Evolutionary conservation across 208 protist species (phyloP), one percentile per base, ranked within the genome.

Genomic region (Angomonas ambiguus): DNA sequence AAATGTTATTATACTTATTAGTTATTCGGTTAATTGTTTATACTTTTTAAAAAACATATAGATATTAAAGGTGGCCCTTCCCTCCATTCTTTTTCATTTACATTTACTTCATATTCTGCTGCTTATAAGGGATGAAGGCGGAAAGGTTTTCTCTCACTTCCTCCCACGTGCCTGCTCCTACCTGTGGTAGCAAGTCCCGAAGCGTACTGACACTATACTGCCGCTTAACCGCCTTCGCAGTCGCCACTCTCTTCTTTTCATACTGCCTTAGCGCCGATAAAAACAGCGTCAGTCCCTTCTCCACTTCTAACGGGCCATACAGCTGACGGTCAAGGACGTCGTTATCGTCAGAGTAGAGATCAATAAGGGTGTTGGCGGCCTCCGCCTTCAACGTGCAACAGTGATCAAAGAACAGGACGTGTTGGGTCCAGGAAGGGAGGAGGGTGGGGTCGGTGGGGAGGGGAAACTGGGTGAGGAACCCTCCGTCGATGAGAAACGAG

Each of bases 41-140:
- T 18, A 48, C 18, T 11, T 48, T 56, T 45, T 45, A 45, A 45
- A 45, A 49, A 49, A 11, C n/a, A 32, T 18, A 38, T 48, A 67
- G 57, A 51, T 27, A 65, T 28, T 30, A 49, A 65, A 56, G 20
- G 57, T 60, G 4, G 10, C 65, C 56, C 35, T 56, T 66, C 1
- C 1, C 16, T 56, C 33, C 34, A 32, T 51, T 65, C 56, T 74
- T 58, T 53, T 74, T 69, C 38, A 55, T 61, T 6, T 76, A 1
- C 35, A 38, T 18, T 6, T 31, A 33, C 31, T 72, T 67, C 65
- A 72, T 69, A 49, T 86, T 41, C 27, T 76, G 57, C 13, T 49
- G 58, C 65, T 91, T 93, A 76, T 93, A 93, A 10, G 75, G 67
- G 28, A 93, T 38, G 55, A 93, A 93, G 16, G 79, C 87, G 2